Percentiles rank a stretch among this genome's conserved stretches.
Evolutionary conservation across 2,329 filamentous ascomycete species (phyloP).

Genomic region (Fusarium sambucinum): DNA sequence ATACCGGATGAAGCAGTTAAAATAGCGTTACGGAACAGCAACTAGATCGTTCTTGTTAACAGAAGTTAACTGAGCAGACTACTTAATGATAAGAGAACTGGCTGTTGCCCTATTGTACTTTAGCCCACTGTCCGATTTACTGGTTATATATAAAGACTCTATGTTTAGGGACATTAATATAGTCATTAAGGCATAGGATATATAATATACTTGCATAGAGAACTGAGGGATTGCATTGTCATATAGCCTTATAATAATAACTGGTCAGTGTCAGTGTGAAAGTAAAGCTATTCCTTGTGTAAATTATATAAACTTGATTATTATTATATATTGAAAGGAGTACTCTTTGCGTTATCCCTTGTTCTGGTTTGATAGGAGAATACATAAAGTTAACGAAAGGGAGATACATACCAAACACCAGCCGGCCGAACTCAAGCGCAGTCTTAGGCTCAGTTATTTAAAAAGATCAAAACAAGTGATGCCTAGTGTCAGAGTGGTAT

Average conservation of each 20-base stretch:
- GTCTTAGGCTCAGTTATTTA: not conserved
- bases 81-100: not conserved
- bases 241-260: not conserved
- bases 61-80: not conserved
- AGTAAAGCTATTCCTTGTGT: not conserved
- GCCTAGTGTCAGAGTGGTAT: not conserved
- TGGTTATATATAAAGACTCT: not conserved
- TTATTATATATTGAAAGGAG: not conserved
- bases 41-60: not conserved
- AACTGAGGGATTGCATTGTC: not conserved
- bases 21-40: not conserved
- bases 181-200: too few species aligned
- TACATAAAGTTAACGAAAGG: not conserved
- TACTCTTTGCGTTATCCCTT: not conserved
- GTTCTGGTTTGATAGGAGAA: not conserved
- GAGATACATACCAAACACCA: not conserved
- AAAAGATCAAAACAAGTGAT: too few species aligned
- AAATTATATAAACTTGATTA: not conserved
- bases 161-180: too few species aligned
- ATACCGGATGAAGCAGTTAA: too few species aligned
- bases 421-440: not conserved
- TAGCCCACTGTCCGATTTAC: not conserved
- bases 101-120: not conserved
- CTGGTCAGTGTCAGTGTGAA: not conserved
- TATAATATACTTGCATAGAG: not conserved